These are phyloP conservation scores for Scleroderma bovista DNA, from an alignment of 768 basidiomycete species.

Conservation along the genomic window DNA sequence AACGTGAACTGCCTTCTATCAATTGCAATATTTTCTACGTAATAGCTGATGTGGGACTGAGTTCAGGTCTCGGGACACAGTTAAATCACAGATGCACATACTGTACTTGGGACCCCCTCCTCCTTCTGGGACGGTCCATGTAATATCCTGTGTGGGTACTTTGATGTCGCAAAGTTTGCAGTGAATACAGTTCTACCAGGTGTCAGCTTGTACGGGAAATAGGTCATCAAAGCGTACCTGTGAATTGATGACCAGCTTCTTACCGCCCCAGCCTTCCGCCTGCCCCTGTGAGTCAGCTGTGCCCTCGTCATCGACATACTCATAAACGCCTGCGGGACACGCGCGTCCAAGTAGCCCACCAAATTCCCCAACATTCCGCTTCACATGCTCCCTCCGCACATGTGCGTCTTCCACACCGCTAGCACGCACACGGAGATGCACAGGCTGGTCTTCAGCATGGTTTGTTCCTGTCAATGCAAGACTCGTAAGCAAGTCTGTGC, in stretches of 20 bases:
- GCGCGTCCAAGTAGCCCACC: constrained; percentile 85
- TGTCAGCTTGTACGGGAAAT: neutral
- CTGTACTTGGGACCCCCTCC: constrained; percentile 97
- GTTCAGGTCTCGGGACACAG: neutral
- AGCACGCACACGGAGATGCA: constrained; percentile 72
- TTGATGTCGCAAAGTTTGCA: constrained; percentile 97
- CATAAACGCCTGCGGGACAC: constrained; percentile 95
- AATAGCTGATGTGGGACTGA: neutral
- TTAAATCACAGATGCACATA: constrained; percentile 31
- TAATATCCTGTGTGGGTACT: constrained; percentile 93
- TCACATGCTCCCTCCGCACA: constrained; percentile 60
- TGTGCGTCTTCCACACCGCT: constrained; percentile 35
- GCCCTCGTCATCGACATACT: constrained; percentile 78
- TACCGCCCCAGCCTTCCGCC: constrained; percentile 65
- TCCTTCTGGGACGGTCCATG: constrained; percentile 95
- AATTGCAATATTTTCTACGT: too few species aligned
- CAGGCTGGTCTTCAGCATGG: constrained; percentile 93
- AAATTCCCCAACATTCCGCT: constrained; percentile 69
- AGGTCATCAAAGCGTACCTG: constrained; percentile 50
- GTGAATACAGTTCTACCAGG: constrained; percentile 76
- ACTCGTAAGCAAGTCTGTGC: constrained; percentile 89
- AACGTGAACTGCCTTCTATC: neutral
- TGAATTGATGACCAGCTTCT: constrained; percentile 92
- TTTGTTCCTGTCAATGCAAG: constrained; percentile 90
- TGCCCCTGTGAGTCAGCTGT: constrained; percentile 22